Evolutionary conservation across 805 yeast species (phyloP), one percentile per base, ranked within the genome.

Genomic region (Yarrowia yakushimensis): DNA sequence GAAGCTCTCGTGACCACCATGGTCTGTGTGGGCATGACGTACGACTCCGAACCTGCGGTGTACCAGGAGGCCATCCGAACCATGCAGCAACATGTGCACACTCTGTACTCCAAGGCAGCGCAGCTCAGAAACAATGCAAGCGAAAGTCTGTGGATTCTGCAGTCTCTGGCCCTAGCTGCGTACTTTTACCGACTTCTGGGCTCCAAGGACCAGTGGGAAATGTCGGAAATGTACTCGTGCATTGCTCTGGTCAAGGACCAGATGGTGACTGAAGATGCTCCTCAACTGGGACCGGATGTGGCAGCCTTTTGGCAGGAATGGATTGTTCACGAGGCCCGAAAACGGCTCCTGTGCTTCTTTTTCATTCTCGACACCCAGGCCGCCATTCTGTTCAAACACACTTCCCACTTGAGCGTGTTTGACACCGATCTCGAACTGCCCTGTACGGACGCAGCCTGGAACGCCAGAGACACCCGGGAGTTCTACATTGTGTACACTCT

Each of bases 341-440:
- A 79, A 64, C 68, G 82, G 62, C 66, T 76, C 3, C 76, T 78
- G 0, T 78, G 73, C 55, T 77, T 79, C 63, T 77, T 74, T n/a
- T 77, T 76, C 63, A 67, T 78, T 0, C 67, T 75, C 41, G 82
- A 79, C 63, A 68, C 79, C 4, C 81, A 78, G 62, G 74, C 71
- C 18, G 73, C 77, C 1, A 71, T 76, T 25, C 69, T 79, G 13
- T 70, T 72, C 61, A 68, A 73, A 3, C 73, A 70, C 31, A 68
- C 72, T 9, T 71, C 74, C 13, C 67, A 73, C 28, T 54, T 79
- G 15, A 75, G 81, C 1, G 73, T 76, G 1, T 80, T 80, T 68
- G 81, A 79, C 25, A 70, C 80, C 20, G 75, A 77, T 22, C 64
- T 79, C 17, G 82, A 79, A 39, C 68, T 80, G 34, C 83, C 83